Evolutionary conservation across 163 green algal species (phyloP).

Genomic region (Scenedesmus sp.): DNA sequence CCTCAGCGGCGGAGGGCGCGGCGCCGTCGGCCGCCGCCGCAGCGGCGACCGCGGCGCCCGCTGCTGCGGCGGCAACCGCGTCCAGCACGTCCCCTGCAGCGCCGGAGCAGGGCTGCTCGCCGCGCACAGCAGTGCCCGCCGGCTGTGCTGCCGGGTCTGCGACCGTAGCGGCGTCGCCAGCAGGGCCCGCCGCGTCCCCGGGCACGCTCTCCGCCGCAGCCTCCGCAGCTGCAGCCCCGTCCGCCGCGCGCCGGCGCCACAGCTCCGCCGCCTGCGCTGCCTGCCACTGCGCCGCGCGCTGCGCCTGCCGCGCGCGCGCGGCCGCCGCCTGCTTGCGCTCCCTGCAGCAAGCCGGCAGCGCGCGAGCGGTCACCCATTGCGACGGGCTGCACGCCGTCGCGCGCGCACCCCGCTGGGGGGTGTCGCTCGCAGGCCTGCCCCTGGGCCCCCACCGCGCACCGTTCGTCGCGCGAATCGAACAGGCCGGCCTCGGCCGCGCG

Average conservation of each 20-base stretch:
- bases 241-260: background rate
- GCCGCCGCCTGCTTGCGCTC: conserved; percentile 27
- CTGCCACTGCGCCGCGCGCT: conserved; percentile 14
- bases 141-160: background rate
- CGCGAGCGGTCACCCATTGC: no score
- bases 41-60: background rate
- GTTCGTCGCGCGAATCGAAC: conserved; percentile 47
- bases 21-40: background rate
- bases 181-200: background rate
- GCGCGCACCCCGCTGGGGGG: no score
- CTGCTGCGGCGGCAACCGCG: background rate
- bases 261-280: conserved; percentile 20
- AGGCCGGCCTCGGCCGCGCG: conserved; percentile 13
- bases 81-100: background rate
- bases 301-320: no score
- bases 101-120: background rate
- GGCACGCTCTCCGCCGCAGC: background rate
- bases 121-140: background rate
- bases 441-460: conserved; percentile 39
- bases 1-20: conserved; percentile 6
- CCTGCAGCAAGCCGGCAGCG: conserved; percentile 22
- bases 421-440: no score
- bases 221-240: conserved; percentile 15
- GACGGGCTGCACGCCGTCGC: no score
- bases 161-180: background rate